Conservation (phyloP, 345 rosid genomes). For the Euclidium syriacum region DNA sequence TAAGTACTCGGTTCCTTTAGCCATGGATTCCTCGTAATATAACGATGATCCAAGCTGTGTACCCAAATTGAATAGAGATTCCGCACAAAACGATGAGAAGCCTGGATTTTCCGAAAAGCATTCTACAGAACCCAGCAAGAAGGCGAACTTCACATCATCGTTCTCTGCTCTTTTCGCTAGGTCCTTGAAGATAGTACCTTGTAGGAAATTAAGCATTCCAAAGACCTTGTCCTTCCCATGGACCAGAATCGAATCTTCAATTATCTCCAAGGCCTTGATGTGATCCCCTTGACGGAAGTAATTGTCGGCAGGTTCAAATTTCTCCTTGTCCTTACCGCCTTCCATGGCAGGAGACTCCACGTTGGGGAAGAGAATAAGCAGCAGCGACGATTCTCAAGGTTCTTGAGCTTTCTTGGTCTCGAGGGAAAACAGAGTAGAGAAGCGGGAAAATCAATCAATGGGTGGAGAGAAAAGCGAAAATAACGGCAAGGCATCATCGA, state of each 20-base stretch:
- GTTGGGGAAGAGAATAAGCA: too few relatives aligned
- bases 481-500: too few relatives aligned
- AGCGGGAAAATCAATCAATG: too few relatives aligned
- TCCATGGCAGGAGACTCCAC: too few relatives aligned
- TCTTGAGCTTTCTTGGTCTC: too few relatives aligned
- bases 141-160: neutral
- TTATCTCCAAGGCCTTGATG: constrained; percentile 19
- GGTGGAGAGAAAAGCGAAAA: too few relatives aligned
- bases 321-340: too few relatives aligned
- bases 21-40: neutral
- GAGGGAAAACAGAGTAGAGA: too few relatives aligned
- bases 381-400: too few relatives aligned
- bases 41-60: neutral
- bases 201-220: neutral
- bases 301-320: neutral
- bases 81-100: neutral
- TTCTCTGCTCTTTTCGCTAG: neutral
- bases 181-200: neutral
- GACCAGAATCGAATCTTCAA: neutral
- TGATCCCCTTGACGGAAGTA: neutral
- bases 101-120: neutral
- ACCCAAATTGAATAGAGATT: neutral
- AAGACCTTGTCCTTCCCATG: neutral
- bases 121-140: neutral
- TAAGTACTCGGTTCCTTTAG: neutral